Evolutionary conservation across 1,284 basidiomycete species (phyloP).

Genomic region (Golubevia pallescens): DNA sequence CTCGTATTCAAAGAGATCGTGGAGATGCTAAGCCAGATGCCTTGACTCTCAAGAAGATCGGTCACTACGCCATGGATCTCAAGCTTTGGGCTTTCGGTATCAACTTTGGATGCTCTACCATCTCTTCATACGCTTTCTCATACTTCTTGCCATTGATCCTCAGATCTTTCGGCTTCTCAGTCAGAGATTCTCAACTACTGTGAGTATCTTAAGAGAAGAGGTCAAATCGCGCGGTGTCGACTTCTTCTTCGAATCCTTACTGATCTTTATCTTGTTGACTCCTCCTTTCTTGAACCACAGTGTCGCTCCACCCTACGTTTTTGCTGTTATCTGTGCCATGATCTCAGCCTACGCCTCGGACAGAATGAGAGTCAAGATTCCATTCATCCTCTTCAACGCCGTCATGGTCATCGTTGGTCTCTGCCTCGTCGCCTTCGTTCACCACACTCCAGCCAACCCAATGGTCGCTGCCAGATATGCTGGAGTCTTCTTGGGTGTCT

Average conservation of each 20-base stretch:
- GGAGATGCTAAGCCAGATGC: constrained; percentile 37
- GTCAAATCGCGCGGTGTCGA: constrained; percentile 24
- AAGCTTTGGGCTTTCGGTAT: constrained; percentile 42
- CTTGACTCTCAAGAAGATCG: constrained; percentile 30
- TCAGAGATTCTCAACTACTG: background rate
- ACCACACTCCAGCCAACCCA: background rate
- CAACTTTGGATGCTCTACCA: constrained; percentile 21
- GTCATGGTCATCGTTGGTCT: constrained; percentile 37
- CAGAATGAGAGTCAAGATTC: constrained; percentile 28
- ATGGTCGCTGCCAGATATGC: constrained; percentile 13
- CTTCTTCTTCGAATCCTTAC: constrained; percentile 8
- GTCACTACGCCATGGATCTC: constrained; percentile 30
- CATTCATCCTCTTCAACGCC: constrained; percentile 32
- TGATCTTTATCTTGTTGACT: background rate
- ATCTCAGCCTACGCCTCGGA: constrained; percentile 29
- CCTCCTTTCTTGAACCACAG: no score
- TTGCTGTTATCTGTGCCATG: constrained; percentile 32
- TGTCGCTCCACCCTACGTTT: no score
- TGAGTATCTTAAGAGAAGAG: background rate
- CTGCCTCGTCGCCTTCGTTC: constrained; percentile 27
- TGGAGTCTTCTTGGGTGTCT: constrained; percentile 28
- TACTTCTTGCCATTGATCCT: constrained; percentile 51
- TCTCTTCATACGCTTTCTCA: constrained; percentile 41
- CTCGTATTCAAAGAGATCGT: constrained; percentile 47
- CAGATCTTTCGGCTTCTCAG: constrained; percentile 28